phyloP scores from a whole-genome alignment of 768 basidiomycete genomes.

The Xanthoconium purpureum region DNA sequence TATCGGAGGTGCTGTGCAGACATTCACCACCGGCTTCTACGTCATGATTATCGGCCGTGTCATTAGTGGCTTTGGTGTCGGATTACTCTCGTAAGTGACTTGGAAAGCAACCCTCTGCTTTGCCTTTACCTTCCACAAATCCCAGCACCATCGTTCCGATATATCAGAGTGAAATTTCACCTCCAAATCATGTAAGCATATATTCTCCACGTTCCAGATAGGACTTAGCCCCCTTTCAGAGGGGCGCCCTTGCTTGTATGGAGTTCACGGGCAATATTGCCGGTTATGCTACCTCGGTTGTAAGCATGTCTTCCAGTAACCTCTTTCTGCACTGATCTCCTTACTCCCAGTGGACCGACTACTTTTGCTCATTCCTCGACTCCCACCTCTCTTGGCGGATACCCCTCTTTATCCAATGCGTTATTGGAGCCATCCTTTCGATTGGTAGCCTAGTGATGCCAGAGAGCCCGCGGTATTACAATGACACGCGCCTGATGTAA shows the following conservation, averaged over 20 bases:
- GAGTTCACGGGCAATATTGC: conserved; percentile 93
- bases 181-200: conserved; percentile 73
- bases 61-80: conserved; percentile 86
- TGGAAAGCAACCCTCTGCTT: background rate
- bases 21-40: conserved; percentile 73
- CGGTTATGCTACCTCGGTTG: conserved; percentile 88
- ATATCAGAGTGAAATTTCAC: conserved; percentile 94
- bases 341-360: conserved; percentile 77
- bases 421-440: conserved; percentile 81
- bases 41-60: conserved; percentile 83
- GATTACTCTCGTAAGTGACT: conserved; percentile 71
- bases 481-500: background rate
- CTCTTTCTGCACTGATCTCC: background rate
- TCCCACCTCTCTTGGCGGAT: conserved; percentile 89
- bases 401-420: conserved; percentile 83
- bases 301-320: conserved; percentile 38
- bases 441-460: conserved; percentile 80
- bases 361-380: conserved; percentile 86
- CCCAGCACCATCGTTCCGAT: conserved; percentile 89
- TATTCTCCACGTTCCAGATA: background rate
- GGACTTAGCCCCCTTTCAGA: conserved; percentile 39
- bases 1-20: conserved; percentile 82
- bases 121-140: conserved; percentile 4
- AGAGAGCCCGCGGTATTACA: conserved; percentile 76
- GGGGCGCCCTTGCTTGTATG: conserved; percentile 90